Conservation (phyloP, 116 monocot species). For the Phalaenopsis hybrid region DNA sequence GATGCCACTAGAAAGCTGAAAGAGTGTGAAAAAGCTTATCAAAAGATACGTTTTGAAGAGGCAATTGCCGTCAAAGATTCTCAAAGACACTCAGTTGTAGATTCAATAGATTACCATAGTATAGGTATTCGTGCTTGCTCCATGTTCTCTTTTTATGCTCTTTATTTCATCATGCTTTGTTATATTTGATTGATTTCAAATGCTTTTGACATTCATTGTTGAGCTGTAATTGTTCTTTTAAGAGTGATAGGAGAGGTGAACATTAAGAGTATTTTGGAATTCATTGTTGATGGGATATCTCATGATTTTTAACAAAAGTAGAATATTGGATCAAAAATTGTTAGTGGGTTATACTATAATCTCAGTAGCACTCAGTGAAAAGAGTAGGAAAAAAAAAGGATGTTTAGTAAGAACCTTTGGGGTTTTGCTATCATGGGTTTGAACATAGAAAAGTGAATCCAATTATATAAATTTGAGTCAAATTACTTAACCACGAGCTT, state of each 20-base stretch:
- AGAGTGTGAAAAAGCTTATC: constrained; percentile 96
- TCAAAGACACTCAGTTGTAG: constrained; percentile 56
- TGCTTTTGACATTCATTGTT: neutral
- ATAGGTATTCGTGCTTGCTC: constrained; percentile 50
- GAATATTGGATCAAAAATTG: neutral
- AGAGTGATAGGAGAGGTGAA: neutral
- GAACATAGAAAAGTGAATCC: no score
- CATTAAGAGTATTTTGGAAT: neutral
- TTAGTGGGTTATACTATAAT: no score
- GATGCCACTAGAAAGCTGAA: constrained; percentile 93
- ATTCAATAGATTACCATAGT: constrained; percentile 80
- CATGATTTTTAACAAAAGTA: neutral
- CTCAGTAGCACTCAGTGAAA: no score
- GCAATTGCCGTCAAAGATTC: constrained; percentile 70
- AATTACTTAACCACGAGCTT: no score
- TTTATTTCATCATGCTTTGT: neutral
- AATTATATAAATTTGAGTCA: no score
- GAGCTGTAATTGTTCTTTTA: neutral
- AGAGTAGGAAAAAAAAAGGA: no score
- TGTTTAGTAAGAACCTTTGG: no score
- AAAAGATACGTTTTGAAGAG: constrained; percentile 94
- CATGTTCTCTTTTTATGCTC: neutral
- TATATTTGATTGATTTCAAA: neutral
- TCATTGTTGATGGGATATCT: neutral
- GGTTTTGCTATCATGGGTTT: no score